Conservation (phyloP, 192 early-diverging fungal genomes). For the Linnemannia elongata region DNA sequence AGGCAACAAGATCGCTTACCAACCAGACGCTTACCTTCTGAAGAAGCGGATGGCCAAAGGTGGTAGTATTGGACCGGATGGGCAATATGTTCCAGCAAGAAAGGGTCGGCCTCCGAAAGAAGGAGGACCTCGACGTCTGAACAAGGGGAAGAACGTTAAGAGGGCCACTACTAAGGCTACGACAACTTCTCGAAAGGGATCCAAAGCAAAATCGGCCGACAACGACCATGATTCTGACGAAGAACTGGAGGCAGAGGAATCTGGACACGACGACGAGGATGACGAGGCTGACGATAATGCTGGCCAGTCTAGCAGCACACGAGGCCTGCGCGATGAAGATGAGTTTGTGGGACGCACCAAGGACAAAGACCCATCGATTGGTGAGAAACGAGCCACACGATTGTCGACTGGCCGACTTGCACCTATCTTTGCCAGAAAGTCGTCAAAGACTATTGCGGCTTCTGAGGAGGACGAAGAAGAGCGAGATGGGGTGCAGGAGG, state of each 20-base stretch:
- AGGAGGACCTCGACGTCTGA: slow-evolving; percentile 7
- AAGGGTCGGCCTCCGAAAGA: slow-evolving; percentile 21
- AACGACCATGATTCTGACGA: slow-evolving; percentile 5
- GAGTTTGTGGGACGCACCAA: slow-evolving; percentile 1
- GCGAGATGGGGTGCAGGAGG: neutral
- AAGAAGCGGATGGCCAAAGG: slow-evolving; percentile 25
- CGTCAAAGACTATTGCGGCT: neutral
- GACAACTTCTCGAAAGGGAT: neutral
- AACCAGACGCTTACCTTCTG: slow-evolving; percentile 21
- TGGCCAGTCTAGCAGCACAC: neutral
- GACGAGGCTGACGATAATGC: neutral
- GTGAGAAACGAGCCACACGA: slow-evolving; percentile 2
- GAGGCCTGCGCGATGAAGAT: slow-evolving; percentile 1
- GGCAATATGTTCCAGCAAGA: slow-evolving; percentile 11
- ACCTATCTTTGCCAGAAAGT: slow-evolving; percentile 18
- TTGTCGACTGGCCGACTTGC: slow-evolving; percentile 1
- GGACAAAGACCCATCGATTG: neutral
- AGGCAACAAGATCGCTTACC: slow-evolving; percentile 35
- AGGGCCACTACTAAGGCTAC: neutral
- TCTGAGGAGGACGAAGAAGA: neutral
- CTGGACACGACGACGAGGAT: slow-evolving; percentile 3
- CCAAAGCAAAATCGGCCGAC: neutral
- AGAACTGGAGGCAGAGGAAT: neutral
- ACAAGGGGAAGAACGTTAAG: neutral
- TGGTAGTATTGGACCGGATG: neutral